These are phyloP conservation scores for Chrysosporium keratinophilum DNA, from an alignment of 2,329 filamentous ascomycete genomes.

Conservation along the genomic window DNA sequence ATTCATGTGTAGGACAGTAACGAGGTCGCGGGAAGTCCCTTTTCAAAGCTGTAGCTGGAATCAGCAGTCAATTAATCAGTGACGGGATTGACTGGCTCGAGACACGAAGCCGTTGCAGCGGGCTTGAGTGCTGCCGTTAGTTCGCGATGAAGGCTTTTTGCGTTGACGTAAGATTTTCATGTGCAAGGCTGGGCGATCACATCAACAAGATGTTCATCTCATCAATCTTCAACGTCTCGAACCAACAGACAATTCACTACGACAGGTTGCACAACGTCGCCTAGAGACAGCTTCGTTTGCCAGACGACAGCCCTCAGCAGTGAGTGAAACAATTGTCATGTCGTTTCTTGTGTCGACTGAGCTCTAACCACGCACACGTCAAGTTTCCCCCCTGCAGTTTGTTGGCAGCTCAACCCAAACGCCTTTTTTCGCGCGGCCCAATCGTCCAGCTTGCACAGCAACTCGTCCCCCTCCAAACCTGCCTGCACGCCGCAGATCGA, in stretches of 20 bases:
- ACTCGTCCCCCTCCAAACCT: background rate
- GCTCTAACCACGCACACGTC: background rate
- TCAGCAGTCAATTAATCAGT: background rate
- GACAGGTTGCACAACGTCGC: background rate
- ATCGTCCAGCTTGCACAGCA: background rate
- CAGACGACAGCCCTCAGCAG: background rate
- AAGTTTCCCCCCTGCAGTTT: background rate
- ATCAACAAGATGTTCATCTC: background rate
- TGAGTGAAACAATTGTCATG: background rate
- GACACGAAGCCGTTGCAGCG: background rate
- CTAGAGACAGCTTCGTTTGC: background rate
- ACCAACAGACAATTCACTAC: background rate
- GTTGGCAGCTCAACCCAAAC: constrained; percentile 3
- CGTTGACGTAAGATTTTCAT: constrained; percentile 9
- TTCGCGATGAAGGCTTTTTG: background rate
- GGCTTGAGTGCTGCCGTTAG: background rate
- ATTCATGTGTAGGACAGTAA: constrained; percentile 4
- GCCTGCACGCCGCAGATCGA: background rate
- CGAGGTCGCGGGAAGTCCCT: background rate
- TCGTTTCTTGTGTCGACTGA: background rate
- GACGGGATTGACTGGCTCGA: background rate
- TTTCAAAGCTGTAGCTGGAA: background rate
- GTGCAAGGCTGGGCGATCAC: constrained; percentile 4
- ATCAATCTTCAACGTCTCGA: background rate
- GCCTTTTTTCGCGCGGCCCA: constrained; percentile 12